These are phyloP conservation scores for Coemansia furcata DNA, from an alignment of 192 early-diverging fungal genomes.

Conservation along the genomic window DNA sequence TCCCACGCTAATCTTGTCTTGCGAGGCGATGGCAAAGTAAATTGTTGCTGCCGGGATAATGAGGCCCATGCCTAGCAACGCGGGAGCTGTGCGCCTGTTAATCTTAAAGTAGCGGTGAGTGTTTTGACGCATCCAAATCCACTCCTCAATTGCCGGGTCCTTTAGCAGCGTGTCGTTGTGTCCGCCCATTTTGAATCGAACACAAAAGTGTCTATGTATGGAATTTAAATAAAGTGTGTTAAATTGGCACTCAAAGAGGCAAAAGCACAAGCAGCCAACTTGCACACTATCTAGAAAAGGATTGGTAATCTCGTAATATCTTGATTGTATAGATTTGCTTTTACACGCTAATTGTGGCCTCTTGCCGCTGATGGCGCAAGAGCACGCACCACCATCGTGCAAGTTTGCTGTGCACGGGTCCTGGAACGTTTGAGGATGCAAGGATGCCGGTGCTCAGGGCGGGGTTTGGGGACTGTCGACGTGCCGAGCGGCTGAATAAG, in stretches of 20 bases:
- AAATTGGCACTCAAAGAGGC: neutral
- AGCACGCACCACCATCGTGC: slow-evolving; percentile 3
- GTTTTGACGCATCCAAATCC: slow-evolving; percentile 54
- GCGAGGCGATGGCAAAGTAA: slow-evolving; percentile 23
- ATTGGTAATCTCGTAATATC: neutral
- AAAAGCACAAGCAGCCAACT: neutral
- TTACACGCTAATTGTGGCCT: neutral
- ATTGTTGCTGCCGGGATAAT: slow-evolving; percentile 27
- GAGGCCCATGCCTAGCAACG: slow-evolving; percentile 39
- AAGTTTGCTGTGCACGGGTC: neutral
- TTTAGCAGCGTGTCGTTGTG: slow-evolving; percentile 46
- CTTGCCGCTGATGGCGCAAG: neutral
- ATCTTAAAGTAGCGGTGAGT: slow-evolving; percentile 53
- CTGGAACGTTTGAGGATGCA: neutral
- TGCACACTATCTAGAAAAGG: neutral
- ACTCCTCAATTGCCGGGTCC: slow-evolving; percentile 54
- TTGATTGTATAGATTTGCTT: neutral
- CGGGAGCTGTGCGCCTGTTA: slow-evolving; percentile 43
- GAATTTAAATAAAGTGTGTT: neutral
- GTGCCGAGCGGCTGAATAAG: neutral
- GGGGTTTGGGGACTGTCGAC: neutral
- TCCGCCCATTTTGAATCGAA: slow-evolving; percentile 34
- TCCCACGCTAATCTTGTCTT: slow-evolving; percentile 34
- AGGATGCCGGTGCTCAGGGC: neutral
- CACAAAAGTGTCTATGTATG: neutral